phyloP scores from a whole-genome alignment of 768 basidiomycete species.

The Myochromella boudieri region DNA sequence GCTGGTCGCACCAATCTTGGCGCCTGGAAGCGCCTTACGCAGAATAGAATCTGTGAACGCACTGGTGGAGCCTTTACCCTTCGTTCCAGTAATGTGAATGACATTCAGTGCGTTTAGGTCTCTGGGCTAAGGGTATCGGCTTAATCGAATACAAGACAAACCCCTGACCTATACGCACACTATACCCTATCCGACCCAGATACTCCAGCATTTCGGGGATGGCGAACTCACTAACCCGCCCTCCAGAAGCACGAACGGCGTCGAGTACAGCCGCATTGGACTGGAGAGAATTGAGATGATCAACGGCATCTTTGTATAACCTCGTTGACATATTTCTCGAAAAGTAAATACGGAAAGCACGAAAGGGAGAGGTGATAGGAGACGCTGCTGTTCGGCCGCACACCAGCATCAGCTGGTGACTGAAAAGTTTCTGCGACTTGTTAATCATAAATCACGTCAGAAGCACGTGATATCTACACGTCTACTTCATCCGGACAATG shows the following conservation, averaged over 20 bases:
- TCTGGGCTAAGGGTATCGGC: constrained; percentile 50
- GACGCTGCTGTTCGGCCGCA: constrained; percentile 12
- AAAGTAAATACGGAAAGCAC: background rate
- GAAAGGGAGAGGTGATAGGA: constrained; percentile 9
- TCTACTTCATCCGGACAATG: too few species aligned
- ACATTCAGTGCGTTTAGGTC: constrained; percentile 89
- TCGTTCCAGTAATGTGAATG: constrained; percentile 95
- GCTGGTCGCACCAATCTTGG: constrained; percentile 73
- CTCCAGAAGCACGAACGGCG: constrained; percentile 74
- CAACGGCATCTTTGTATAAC: constrained; percentile 73
- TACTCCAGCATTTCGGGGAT: constrained; percentile 93
- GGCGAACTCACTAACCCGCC: constrained; percentile 56
- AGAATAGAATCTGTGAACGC: constrained; percentile 90
- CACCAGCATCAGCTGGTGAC: constrained; percentile 2
- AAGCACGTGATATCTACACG: constrained; percentile 12
- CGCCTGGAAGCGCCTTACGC: constrained; percentile 66
- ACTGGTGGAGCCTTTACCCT: constrained; percentile 97
- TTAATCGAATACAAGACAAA: constrained; percentile 13
- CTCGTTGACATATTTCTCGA: constrained; percentile 53
- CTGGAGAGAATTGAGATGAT: constrained; percentile 77
- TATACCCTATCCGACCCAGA: constrained; percentile 81
- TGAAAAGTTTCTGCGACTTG: constrained; percentile 11
- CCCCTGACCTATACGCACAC: constrained; percentile 45
- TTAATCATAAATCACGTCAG: constrained; percentile 8
- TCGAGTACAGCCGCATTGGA: constrained; percentile 93